phyloP scores from a whole-genome alignment of 768 basidiomycete genomes.

The Trametopsis cervina region DNA sequence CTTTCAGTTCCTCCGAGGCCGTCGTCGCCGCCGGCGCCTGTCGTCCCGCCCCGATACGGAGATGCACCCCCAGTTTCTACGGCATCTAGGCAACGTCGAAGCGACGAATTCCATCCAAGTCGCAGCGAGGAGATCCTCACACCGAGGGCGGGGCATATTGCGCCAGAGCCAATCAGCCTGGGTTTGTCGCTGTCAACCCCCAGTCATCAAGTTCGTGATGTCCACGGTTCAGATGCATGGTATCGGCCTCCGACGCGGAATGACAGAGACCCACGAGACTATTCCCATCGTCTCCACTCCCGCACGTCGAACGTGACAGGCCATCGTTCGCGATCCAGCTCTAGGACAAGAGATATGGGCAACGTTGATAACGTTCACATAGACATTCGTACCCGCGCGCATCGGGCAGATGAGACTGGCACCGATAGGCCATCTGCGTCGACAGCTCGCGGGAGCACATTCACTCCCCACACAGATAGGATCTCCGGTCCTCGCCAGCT shows the following conservation, averaged over 20 bases:
- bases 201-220: background rate
- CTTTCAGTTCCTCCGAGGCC: background rate
- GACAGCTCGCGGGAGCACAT: background rate
- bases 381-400: background rate
- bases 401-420: background rate
- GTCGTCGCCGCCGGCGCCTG: too few species aligned
- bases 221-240: too few species aligned
- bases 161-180: background rate
- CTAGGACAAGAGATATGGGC: background rate
- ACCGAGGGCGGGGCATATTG: background rate
- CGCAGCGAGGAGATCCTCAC: background rate
- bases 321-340: background rate
- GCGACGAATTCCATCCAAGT: background rate
- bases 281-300: background rate
- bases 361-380: background rate
- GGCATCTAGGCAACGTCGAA: background rate
- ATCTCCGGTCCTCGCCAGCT: slow-evolving; percentile 1
- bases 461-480: slow-evolving; percentile 3
- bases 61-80: background rate
- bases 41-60: background rate
- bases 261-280: background rate
- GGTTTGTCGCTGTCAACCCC: background rate
- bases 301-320: background rate
- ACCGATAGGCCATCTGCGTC: background rate
- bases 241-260: background rate